Evolutionary conservation across 2,329 filamentous ascomycete species (phyloP), one percentile per base, ranked within the genome.

Genomic region (Pseudogymnoascus sp.): DNA sequence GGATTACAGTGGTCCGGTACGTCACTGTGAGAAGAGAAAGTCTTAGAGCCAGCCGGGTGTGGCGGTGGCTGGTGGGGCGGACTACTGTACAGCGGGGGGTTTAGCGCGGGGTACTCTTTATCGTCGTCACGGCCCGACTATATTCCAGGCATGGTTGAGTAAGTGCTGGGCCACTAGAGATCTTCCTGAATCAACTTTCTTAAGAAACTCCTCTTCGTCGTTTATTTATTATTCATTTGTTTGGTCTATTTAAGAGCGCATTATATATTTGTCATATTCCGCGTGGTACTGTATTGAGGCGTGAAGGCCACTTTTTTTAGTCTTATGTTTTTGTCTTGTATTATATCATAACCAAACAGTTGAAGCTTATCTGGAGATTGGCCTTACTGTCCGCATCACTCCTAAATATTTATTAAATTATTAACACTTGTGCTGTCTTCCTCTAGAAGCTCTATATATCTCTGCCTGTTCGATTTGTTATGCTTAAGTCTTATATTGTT

Each of bases 31-130:
- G 16, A 57, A n/a, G n/a, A n/a, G n/a, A n/a, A n/a, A 19, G 25
- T 34, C 28, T 57, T 57, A 19, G 28, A 57, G 51, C n/a, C 28
- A 57, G 51, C 16, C 45, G 23, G 48, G 7, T 54, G 48, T 54
- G 48, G 48, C 48, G 48, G 51, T 57, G 51, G 28, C 51, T 57
- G 51, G 51, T 57, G 51, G 51, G 51, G 51, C 28, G 51, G 51
- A 57, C 31, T 19, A n/a, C 2, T 16, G 51, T 34, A 19, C 25
- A 34, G 14, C 51, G n/a, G 7, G 25, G 51, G 51, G 28, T 14
- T 34, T 57, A 57, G 51, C 28, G 51, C 51, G 51, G 51, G 28
- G 51, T 36, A 57, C 10, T 34, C 31, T 57, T 36, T 57, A n/a
- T n/a, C n/a, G n/a, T n/a, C 51, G 14, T 57, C n/a, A 31, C 48